Base-by-base conservation (phyloP, 257 asterid species). In the Rehmannia glutinosa region DNA sequence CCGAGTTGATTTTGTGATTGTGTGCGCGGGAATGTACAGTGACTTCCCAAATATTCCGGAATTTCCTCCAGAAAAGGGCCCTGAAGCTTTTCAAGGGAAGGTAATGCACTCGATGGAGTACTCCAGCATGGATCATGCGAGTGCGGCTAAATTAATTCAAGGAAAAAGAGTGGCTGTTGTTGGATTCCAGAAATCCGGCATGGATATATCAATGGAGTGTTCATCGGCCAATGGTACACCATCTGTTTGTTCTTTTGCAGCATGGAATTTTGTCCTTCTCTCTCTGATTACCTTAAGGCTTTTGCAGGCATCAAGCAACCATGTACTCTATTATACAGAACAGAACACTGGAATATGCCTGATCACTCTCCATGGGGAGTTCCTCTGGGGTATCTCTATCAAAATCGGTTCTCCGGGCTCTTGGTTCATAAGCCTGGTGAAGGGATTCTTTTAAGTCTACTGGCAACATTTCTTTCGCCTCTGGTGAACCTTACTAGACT, bases 21-120 rank as follows among this genome's bases (percentile, higher is more conserved):
- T 80, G 1, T 81, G 86, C 28, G 57, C 72, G 4, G 89, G 89
- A 28, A 81, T 70, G 72, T 83, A 75, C 38, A 68, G 72, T 16
- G 84, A 76, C 9, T 68, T 42, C 13, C 83, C 84, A 36, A 75
- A 83, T 11, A 73, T 81, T 7, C 89, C 86, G 19, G 66, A 75
- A 8, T 81, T 83, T 58, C 79, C 83, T 41, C 68, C 28, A 1
- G 80, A 66, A 0, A 68, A 68, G 33, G 84, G 78, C 3, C 89
- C 89, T 0, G 74, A 83, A 67, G 74, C 39, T 6, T 83, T 80
- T 28, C 52, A 52, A n/a, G 86, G 86, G 24, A 50, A 47, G 46
- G 84, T 71, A 21, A 78, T 83, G 19, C 89, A 80, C 58, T 80
- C 86, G 49, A 78, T 81, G 81, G 84, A 80, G 2, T 81, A 81